A percentile compares a stretch with the other conserved stretches of the same genome.
Evolutionary conservation across 768 basidiomycete genomes (phyloP).

Genomic region (Trametopsis cervina): DNA sequence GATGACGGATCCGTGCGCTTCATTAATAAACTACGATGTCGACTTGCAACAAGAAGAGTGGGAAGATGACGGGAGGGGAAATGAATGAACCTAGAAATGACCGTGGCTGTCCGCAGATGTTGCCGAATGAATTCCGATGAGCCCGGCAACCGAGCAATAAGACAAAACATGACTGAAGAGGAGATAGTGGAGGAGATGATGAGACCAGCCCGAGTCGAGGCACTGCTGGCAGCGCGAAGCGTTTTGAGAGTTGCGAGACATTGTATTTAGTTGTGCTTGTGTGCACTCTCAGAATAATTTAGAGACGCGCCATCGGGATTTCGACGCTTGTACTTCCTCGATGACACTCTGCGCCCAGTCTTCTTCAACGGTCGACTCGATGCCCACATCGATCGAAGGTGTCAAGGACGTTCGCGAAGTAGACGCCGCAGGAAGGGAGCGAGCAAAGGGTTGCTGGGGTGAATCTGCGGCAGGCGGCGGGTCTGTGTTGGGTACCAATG

Average conservation of each 20-base stretch:
- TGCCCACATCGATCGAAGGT: conserved; percentile 32
- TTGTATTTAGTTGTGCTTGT: too few relatives aligned
- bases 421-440: not conserved
- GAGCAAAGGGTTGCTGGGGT: not conserved
- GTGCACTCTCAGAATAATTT: conserved; percentile 5
- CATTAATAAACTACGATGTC: not conserved
- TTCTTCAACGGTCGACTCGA: conserved; percentile 40
- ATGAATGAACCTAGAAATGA: not conserved
- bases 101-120: not conserved
- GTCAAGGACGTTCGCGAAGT: conserved; percentile 35
- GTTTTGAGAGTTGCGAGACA: not conserved
- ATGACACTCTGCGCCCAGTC: conserved; percentile 75
- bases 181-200: too few relatives aligned
- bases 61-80: not conserved
- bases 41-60: not conserved
- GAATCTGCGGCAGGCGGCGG: conserved; percentile 1
- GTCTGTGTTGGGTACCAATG: conserved; percentile 10
- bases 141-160: too few relatives aligned
- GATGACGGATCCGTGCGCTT: not conserved
- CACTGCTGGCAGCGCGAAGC: not conserved
- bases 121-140: not conserved
- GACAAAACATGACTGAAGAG: too few relatives aligned
- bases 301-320: not conserved
- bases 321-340: conserved; percentile 53
- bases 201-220: not conserved